These are phyloP conservation scores for Phytophthora colocasiae DNA, from an alignment of 352 stramenopile genomes.

Conservation along the genomic window DNA sequence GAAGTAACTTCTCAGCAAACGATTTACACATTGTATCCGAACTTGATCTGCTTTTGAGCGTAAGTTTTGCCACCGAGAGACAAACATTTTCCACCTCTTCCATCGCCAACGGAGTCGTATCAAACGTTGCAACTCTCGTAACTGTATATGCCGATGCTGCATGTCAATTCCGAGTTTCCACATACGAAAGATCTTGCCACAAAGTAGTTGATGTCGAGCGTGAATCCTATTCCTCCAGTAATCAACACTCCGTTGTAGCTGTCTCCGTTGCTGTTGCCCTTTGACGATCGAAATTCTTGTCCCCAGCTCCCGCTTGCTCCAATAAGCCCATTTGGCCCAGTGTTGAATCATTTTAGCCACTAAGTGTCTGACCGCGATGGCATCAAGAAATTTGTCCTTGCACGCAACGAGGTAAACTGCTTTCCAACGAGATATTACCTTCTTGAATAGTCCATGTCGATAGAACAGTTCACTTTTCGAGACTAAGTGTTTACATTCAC, in stretches of 20 bases:
- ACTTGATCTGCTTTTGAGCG: constrained; percentile 3
- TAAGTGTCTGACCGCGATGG: constrained; percentile 16
- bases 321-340: constrained; percentile 39
- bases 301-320: constrained; percentile 26
- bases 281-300: constrained; percentile 15
- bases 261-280: constrained; percentile 7
- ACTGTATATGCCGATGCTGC: constrained; percentile 17
- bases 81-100: constrained; percentile 21
- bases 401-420: constrained; percentile 1
- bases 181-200: constrained; percentile 11
- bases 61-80: neutral
- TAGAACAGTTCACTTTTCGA: constrained; percentile 6
- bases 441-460: constrained; percentile 7
- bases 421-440: constrained; percentile 21
- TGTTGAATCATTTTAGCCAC: constrained; percentile 25
- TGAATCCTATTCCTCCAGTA: constrained; percentile 17
- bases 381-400: constrained; percentile 4
- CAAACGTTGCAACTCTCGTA: constrained; percentile 15
- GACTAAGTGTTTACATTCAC: constrained; percentile 1
- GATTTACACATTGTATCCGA: constrained; percentile 2
- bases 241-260: constrained; percentile 11
- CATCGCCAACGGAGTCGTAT: constrained; percentile 33
- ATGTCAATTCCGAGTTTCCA: constrained; percentile 28
- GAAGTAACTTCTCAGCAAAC: constrained; percentile 14
- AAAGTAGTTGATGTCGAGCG: constrained; percentile 10